Conservation (phyloP, 176 grass and related monocot species). For the Oryza meyeriana region DNA sequence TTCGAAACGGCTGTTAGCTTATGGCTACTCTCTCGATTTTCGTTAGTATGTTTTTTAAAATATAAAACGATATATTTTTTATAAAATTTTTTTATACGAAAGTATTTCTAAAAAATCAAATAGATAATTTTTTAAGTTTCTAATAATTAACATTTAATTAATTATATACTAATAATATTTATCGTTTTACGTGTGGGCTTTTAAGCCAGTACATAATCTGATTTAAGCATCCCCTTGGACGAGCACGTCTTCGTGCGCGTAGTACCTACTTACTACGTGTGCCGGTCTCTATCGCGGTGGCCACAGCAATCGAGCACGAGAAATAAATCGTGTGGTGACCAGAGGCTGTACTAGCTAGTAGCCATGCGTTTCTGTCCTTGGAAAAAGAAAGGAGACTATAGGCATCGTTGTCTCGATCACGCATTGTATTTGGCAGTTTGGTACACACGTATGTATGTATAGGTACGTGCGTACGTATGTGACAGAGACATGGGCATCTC, state of each 20-base stretch:
- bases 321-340: neutral
- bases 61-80: no score
- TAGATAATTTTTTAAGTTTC: no score
- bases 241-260: neutral
- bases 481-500: neutral
- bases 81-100: no score
- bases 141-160: no score
- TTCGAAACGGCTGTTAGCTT: no score
- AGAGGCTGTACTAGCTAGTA: neutral
- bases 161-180: no score
- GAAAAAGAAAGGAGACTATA: neutral
- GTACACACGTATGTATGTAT: neutral
- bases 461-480: neutral
- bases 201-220: no score
- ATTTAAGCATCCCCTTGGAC: neutral
- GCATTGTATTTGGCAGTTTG: neutral
- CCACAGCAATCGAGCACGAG: neutral
- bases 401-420: neutral
- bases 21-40: no score
- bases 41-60: no score
- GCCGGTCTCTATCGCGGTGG: neutral
- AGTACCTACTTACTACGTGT: neutral
- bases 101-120: no score
- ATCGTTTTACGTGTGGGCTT: no score
- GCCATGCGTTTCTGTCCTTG: neutral